Evolutionary conservation across 2,329 filamentous ascomycete genomes (phyloP).

Genomic region (Cordyceps sp.): DNA sequence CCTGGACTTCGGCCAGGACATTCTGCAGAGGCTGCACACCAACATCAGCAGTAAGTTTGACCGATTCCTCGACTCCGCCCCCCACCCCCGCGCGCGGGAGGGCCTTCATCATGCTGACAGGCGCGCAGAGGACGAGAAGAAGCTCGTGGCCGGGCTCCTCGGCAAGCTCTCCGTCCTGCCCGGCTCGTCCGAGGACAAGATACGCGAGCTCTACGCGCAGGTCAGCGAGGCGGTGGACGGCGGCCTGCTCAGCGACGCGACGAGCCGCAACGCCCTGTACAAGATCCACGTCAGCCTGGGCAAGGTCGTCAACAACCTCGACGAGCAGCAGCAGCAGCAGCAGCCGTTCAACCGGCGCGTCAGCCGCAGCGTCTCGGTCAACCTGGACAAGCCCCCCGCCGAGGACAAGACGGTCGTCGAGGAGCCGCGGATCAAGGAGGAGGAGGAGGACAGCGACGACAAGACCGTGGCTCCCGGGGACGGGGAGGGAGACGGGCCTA

Average conservation of each 20-base stretch:
- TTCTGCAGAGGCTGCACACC: conserved; percentile 57
- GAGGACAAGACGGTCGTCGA: conserved; percentile 23
- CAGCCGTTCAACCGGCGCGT: conserved; percentile 19
- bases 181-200: conserved; percentile 40
- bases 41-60: conserved; percentile 46
- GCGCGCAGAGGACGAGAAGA: conserved; percentile 64
- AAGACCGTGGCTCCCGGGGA: conserved; percentile 9
- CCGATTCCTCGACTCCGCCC: background rate
- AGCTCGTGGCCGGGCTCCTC: conserved; percentile 59
- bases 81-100: background rate
- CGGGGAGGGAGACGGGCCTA: conserved; percentile 18
- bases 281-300: conserved; percentile 51
- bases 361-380: conserved; percentile 27
- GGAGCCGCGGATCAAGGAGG: conserved; percentile 30
- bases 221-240: conserved; percentile 47
- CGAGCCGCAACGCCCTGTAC: conserved; percentile 46
- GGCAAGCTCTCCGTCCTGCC: conserved; percentile 69
- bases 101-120: background rate
- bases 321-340: conserved; percentile 25
- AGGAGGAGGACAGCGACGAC: conserved; percentile 20
- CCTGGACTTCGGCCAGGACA: conserved; percentile 57
- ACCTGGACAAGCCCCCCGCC: conserved; percentile 10
- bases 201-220: conserved; percentile 39
- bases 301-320: conserved; percentile 48
- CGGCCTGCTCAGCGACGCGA: conserved; percentile 40